Percentiles rank a stretch among this genome's conserved stretches.
Conservation (phyloP, 129 eudicot genomes). For the Flaveria brownii region DNA sequence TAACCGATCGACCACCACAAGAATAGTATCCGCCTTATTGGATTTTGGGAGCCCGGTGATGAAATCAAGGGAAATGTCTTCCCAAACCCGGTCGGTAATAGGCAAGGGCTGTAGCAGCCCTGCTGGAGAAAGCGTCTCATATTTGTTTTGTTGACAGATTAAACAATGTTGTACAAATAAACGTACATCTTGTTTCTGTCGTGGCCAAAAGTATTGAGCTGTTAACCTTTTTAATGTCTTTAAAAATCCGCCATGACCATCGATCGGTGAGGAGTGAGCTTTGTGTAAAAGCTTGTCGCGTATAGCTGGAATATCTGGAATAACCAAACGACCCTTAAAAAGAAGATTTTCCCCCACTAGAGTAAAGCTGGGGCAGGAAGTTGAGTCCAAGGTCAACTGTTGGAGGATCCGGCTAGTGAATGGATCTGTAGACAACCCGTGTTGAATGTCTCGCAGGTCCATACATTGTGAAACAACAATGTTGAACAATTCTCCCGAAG, state of each 20-base stretch:
- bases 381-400: background rate
- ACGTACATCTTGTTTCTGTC: background rate
- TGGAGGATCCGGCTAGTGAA: background rate
- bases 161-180: background rate
- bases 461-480: background rate
- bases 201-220: background rate
- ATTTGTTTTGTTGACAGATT: background rate
- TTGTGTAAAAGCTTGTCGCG: background rate
- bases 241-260: slow-evolving; percentile 16
- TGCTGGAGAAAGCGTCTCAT: background rate
- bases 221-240: background rate
- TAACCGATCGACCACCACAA: slow-evolving; percentile 1
- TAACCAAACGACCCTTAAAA: background rate
- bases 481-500: background rate
- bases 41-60: background rate
- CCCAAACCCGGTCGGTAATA: background rate
- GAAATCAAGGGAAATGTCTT: slow-evolving; percentile 10
- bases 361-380: background rate
- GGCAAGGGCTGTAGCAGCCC: background rate
- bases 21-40: background rate
- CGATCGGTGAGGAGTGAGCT: background rate
- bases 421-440: background rate
- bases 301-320: background rate
- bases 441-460: background rate
- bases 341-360: background rate